Evolutionary conservation across 148 eudicot genomes (phyloP).

Genomic region (Chenopodium quinoa): DNA sequence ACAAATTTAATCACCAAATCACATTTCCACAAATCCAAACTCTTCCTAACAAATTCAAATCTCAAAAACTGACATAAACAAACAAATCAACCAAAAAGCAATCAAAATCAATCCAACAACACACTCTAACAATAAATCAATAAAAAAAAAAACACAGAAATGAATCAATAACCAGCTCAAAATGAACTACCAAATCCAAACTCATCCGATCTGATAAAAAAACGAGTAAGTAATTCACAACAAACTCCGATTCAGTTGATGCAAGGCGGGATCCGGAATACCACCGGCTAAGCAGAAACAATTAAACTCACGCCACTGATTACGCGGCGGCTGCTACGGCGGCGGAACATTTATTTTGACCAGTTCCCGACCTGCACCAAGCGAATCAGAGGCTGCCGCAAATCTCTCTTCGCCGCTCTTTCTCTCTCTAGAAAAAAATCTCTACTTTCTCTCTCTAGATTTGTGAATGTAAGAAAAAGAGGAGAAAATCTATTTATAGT

Average conservation of each 20-base stretch:
- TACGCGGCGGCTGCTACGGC: neutral
- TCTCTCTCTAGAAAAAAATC: constrained; percentile 4
- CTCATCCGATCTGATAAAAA: neutral
- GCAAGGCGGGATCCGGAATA: constrained; percentile 62
- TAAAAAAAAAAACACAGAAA: too few species aligned
- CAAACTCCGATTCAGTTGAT: constrained; percentile 76
- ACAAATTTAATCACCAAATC: too few species aligned
- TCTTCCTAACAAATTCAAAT: too few species aligned
- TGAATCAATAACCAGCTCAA: too few species aligned
- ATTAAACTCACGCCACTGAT: neutral
- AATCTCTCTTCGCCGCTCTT: constrained; percentile 14
- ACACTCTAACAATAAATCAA: too few species aligned
- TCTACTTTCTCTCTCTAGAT: neutral
- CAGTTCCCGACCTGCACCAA: constrained; percentile 99
- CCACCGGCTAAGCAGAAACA: neutral
- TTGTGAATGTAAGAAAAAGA: neutral
- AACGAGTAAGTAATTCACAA: constrained; percentile 12
- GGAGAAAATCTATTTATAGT: neutral
- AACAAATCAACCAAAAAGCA: too few species aligned
- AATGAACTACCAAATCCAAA: too few species aligned
- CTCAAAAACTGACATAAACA: too few species aligned
- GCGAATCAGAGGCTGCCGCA: constrained; percentile 86
- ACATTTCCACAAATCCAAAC: too few species aligned
- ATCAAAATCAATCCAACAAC: too few species aligned
- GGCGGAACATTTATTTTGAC: neutral